Conservation (phyloP, 495 filamentous ascomycete species). For the Trichoderma reesei region DNA sequence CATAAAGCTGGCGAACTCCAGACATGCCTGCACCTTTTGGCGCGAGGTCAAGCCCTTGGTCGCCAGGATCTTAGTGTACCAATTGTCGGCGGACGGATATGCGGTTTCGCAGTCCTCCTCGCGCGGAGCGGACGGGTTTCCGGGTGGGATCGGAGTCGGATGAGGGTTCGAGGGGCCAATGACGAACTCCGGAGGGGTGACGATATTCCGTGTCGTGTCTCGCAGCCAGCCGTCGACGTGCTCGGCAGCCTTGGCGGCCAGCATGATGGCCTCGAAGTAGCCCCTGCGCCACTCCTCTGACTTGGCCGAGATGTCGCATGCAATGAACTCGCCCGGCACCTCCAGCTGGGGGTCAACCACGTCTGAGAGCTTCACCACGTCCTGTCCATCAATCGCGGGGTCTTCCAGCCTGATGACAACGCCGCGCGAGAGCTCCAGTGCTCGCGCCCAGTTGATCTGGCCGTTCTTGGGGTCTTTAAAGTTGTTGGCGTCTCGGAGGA, state of each 20-base stretch:
- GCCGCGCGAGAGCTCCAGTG: conserved; percentile 43
- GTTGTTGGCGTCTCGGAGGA: conserved; percentile 44
- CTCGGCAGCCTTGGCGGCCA: conserved; percentile 64
- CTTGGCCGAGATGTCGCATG: conserved; percentile 59
- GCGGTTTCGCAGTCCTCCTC: conserved; percentile 63
- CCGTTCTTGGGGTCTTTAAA: conserved; percentile 44
- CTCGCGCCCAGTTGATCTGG: conserved; percentile 54
- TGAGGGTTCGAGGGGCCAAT: conserved; percentile 75
- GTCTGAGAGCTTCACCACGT: conserved; percentile 36
- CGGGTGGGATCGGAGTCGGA: conserved; percentile 59
- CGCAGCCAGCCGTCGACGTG: conserved; percentile 66
- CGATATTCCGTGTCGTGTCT: conserved; percentile 53
- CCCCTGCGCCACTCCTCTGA: conserved; percentile 72
- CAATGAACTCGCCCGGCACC: conserved; percentile 12
- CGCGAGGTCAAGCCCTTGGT: conserved; percentile 62
- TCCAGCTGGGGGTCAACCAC: conserved; percentile 15
- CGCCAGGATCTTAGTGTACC: conserved; percentile 69
- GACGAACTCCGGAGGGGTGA: conserved; percentile 59
- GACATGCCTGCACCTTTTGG: conserved; percentile 67
- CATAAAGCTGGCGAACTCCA: conserved; percentile 75
- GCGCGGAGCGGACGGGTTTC: conserved; percentile 44
- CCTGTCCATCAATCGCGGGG: conserved; percentile 53
- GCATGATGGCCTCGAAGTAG: conserved; percentile 73
- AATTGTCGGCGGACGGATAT: conserved; percentile 53
- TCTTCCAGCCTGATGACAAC: conserved; percentile 56